Evolutionary conservation across 2,329 filamentous ascomycete species (phyloP).

Genomic region (Nemania serpens): DNA sequence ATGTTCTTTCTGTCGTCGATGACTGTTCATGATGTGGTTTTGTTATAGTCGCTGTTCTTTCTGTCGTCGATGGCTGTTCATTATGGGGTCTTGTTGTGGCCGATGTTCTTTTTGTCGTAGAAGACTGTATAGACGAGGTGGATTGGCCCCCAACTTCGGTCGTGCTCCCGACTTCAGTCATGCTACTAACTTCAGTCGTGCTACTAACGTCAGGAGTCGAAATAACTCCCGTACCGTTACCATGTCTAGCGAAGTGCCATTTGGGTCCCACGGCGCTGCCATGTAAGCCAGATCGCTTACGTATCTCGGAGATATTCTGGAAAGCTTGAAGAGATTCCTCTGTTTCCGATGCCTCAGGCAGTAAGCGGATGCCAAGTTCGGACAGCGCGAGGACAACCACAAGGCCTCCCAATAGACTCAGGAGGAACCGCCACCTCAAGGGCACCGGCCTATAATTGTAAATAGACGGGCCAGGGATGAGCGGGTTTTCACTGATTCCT

Average conservation of each 20-base stretch:
- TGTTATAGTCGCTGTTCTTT: too few relatives aligned
- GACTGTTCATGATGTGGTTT: too few relatives aligned
- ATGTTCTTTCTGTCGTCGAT: background rate
- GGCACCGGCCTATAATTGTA: slow-evolving; percentile 36
- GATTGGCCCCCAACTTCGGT: background rate
- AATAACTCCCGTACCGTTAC: slow-evolving; percentile 17
- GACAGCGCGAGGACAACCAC: slow-evolving; percentile 35
- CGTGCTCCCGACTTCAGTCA: background rate
- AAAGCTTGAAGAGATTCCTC: slow-evolving; percentile 10
- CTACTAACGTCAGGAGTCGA: background rate
- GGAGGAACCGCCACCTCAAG: slow-evolving; percentile 29
- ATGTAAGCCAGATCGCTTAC: slow-evolving; percentile 20
- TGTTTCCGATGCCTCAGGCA: slow-evolving; percentile 34
- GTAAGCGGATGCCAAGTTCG: slow-evolving; percentile 36
- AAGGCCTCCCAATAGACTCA: slow-evolving; percentile 26
- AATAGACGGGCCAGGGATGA: background rate
- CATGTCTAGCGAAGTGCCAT: slow-evolving; percentile 14
- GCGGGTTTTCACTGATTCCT: slow-evolving; percentile 28
- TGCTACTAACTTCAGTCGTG: background rate
- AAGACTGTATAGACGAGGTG: background rate
- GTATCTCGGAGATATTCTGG: slow-evolving; percentile 30
- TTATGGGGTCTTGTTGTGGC: background rate
- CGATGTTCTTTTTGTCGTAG: background rate
- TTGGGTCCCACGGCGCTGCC: background rate
- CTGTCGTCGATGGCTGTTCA: too few relatives aligned